Evolutionary conservation across 441 rosid genomes (phyloP).

Genomic region (Populus hybrid): DNA sequence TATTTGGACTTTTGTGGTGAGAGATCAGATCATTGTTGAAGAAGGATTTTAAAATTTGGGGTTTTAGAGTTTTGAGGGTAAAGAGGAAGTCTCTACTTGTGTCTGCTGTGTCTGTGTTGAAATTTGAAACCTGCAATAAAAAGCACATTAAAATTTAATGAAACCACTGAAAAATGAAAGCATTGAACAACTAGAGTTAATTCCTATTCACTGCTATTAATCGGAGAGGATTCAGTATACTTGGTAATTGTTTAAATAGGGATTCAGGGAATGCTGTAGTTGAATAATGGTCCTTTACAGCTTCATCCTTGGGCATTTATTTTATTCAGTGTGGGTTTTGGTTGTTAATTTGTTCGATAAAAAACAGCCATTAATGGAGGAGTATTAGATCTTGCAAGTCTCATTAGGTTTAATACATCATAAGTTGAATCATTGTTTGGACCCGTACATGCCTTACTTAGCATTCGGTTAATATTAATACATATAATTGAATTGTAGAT

Average conservation of each 20-base stretch:
- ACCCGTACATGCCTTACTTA: not conserved
- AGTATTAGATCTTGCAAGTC: not conserved
- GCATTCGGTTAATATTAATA: not conserved
- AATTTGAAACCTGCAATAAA: not conserved
- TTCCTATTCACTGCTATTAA: not conserved
- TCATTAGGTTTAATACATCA: not conserved
- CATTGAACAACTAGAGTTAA: not conserved
- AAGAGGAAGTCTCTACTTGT: not conserved
- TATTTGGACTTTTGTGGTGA: not conserved
- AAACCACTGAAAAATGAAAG: not conserved
- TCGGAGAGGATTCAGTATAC: not conserved
- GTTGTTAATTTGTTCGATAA: constrained; percentile 7
- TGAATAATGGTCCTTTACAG: not conserved
- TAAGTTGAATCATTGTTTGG: not conserved
- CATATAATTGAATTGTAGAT: not conserved
- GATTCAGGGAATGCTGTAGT: not conserved
- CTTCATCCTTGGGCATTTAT: not conserved
- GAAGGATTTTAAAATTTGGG: not conserved
- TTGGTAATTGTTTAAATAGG: not conserved
- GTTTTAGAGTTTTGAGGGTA: not conserved
- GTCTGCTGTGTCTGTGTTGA: not conserved
- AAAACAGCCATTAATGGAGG: not conserved
- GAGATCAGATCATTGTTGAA: not conserved
- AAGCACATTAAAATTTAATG: not conserved
- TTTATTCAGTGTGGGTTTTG: not conserved